Percentiles rank a stretch among this genome's conserved stretches.
These are phyloP conservation scores for Corchorus capsularis DNA, from an alignment of 345 rosid species.

Conservation along the genomic window DNA sequence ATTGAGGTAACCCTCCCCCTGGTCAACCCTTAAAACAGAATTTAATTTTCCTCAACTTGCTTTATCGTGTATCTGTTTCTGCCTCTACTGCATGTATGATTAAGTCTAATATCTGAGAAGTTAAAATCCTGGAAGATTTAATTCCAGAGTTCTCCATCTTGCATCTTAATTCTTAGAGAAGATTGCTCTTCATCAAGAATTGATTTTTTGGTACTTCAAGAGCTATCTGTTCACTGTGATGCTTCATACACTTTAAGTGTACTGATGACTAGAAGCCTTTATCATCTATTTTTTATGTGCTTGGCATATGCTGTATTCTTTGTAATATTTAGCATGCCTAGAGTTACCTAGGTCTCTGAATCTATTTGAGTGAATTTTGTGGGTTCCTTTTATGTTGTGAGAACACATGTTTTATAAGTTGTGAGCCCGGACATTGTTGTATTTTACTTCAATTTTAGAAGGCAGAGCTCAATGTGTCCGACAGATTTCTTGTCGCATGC, in stretches of 20 bases:
- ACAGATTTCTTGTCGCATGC: background rate
- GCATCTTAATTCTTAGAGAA: background rate
- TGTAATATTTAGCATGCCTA: background rate
- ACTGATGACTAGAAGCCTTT: background rate
- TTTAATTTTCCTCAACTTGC: background rate
- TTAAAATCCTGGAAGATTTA: background rate
- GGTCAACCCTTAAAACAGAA: background rate
- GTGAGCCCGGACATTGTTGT: background rate
- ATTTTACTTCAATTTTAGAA: background rate
- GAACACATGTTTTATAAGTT: background rate
- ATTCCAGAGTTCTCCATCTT: background rate
- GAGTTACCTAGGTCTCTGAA: background rate
- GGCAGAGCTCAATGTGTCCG: background rate
- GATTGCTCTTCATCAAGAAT: background rate
- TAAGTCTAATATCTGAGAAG: background rate
- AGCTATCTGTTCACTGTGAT: background rate
- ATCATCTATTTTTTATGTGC: background rate
- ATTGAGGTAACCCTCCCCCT: conserved; percentile 60
- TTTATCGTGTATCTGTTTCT: background rate
- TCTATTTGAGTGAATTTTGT: background rate
- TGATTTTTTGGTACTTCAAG: background rate
- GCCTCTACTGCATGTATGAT: background rate
- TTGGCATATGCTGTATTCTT: background rate
- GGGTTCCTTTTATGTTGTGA: background rate
- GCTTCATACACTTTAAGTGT: background rate